Base-by-base conservation (phyloP, 1,284 basidiomycete genomes). In the Coniophora puteana region DNA sequence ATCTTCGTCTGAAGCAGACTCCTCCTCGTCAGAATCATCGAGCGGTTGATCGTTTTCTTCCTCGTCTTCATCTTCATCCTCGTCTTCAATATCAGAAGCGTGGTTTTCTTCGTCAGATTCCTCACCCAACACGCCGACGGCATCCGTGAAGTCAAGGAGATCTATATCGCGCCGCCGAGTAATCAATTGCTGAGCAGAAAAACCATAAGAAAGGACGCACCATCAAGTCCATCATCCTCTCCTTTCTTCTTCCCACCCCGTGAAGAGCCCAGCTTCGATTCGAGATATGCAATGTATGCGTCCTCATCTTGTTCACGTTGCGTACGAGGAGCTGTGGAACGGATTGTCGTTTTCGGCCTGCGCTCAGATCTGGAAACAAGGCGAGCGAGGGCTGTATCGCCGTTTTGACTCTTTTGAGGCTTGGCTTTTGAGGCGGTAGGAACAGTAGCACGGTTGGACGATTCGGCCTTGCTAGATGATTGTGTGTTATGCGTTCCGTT, bases 231-330 rank as follows among this genome's bases (percentile, higher is more conserved):
- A 66, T 78, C 74, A 14, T 63, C 54, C 13, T 51, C 48, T 30
- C 62, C 65, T 48, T 66, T 57, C 59, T 68, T 54, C 68, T 70
- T 47, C 3, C 22, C 25, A 13, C 43, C 50, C 1, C 36, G 43
- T 25, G 66, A 55, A 49, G 78, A 74, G 16, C 81, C 77, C 13
- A 93, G 69, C 59, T 80, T 80, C 10, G 72, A 68, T 60, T 93
- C 90, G 10, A 93, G 67, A 68, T 85, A 81, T 1, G 77, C 72
- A 36, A 92, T 93, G 55, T 90, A 87, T 1, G 71, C 70, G 52
- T 90, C 88, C 50, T 92, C 90, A 22, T 80, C 70, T 31, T 75
- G 68, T 47, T 82, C 75, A 41, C 66, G 54, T 44, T 60, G 69
- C 11, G 57, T 64, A 30, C 59, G 65, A 13, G 59, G 49, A 37